Evolutionary conservation across 768 basidiomycete species (phyloP).

Genomic region (Trametes elegans): DNA sequence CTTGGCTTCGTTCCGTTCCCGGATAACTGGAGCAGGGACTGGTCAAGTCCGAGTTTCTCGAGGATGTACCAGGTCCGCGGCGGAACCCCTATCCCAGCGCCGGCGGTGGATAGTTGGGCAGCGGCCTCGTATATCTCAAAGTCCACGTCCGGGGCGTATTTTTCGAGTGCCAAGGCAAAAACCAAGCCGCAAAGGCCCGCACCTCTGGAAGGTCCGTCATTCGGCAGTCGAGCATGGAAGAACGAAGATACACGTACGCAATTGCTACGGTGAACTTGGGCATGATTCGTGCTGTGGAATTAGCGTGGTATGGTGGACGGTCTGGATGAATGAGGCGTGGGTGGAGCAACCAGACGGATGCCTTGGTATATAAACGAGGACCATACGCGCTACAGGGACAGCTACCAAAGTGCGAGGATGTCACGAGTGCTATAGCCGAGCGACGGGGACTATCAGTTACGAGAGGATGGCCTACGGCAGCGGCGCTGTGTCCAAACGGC

Average conservation of each 20-base stretch:
- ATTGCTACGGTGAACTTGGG: conserved; percentile 7
- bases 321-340: no score
- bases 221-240: no score
- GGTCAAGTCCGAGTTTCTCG: conserved; percentile 5
- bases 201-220: conserved; percentile 3
- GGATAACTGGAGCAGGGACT: background rate
- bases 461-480: no score
- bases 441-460: no score
- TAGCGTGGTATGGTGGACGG: no score
- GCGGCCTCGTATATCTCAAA: conserved; percentile 26
- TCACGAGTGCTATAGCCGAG: no score
- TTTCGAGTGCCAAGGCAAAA: conserved; percentile 17
- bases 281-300: no score
- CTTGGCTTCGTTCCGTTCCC: background rate
- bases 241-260: background rate
- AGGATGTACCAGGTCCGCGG: conserved; percentile 13
- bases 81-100: conserved; percentile 21
- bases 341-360: no score
- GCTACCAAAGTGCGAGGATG: no score
- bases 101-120: conserved; percentile 15
- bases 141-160: conserved; percentile 14
- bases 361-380: no score
- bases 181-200: conserved; percentile 22
- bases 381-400: no score
- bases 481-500: no score